phyloP scores from a whole-genome alignment of 2,329 filamentous ascomycete species.

The Alternaria conjuncta region DNA sequence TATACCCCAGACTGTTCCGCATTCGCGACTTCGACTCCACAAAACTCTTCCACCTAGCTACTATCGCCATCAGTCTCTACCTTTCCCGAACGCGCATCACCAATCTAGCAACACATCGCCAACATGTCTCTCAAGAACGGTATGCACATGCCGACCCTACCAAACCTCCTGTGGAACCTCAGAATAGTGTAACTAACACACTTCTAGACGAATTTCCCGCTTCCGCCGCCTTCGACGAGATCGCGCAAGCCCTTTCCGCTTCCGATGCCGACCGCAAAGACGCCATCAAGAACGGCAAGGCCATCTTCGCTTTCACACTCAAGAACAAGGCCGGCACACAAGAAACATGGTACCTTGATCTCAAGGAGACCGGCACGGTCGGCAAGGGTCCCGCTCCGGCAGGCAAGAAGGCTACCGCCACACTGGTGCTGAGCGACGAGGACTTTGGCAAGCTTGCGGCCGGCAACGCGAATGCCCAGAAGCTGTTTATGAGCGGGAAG shows the following conservation, averaged over 20 bases:
- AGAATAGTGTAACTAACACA: neutral
- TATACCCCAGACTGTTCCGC: conserved; percentile 20
- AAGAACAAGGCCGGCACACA: conserved; percentile 85
- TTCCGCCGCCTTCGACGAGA: conserved; percentile 88
- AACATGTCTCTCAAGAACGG: conserved; percentile 44
- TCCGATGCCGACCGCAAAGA: conserved; percentile 79
- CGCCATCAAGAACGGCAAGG: conserved; percentile 87
- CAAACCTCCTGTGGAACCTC: neutral
- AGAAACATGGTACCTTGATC: conserved; percentile 91
- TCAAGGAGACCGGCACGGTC: conserved; percentile 87
- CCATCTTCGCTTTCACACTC: conserved; percentile 87
- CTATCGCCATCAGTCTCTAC: neutral
- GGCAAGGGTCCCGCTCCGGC: conserved; percentile 72
- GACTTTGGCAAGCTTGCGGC: conserved; percentile 84
- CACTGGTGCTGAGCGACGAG: conserved; percentile 80
- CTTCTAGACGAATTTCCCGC: conserved; percentile 74
- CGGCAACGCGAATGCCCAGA: conserved; percentile 93
- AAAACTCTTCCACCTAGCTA: neutral
- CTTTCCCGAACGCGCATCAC: neutral
- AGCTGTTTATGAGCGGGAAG: conserved; percentile 97
- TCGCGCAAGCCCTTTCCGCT: conserved; percentile 73
- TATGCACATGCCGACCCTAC: conserved; percentile 7
- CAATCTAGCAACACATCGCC: conserved; percentile 7
- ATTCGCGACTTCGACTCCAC: neutral
- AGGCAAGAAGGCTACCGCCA: conserved; percentile 85